Conservation (phyloP, 176 grass and related monocot genomes). For the Lolium perenne region DNA sequence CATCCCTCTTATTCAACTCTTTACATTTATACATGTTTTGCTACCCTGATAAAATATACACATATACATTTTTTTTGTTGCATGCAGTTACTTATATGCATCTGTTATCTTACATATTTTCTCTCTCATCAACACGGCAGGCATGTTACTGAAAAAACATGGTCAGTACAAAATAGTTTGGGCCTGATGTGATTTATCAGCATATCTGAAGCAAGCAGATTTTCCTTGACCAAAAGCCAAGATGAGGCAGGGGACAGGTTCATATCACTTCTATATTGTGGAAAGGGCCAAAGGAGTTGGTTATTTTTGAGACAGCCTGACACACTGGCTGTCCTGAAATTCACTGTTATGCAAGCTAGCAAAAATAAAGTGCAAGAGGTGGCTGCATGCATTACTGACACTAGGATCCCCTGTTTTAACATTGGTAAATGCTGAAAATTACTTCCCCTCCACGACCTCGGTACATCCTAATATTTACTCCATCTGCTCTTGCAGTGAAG, state of each 20-base stretch:
- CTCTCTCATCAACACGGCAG: neutral
- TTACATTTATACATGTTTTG: neutral
- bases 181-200: slow-evolving; percentile 4
- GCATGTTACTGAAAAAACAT: neutral
- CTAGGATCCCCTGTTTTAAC: slow-evolving; percentile 20
- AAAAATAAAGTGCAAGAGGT: slow-evolving; percentile 39
- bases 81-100: neutral
- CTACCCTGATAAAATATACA: neutral
- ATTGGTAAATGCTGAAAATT: slow-evolving; percentile 38
- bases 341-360: slow-evolving; percentile 43
- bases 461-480: slow-evolving; percentile 1
- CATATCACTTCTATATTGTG: slow-evolving; percentile 42
- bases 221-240: slow-evolving; percentile 47
- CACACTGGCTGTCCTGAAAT: slow-evolving; percentile 45
- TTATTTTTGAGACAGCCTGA: slow-evolving; percentile 48
- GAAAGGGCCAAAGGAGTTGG: slow-evolving; percentile 50
- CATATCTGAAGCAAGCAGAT: neutral
- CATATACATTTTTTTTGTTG: neutral
- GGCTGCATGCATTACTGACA: slow-evolving; percentile 34
- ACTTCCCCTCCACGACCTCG: neutral
- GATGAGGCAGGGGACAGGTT: slow-evolving; percentile 5
- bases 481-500: slow-evolving; percentile 10
- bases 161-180: neutral
- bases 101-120: neutral
- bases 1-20: neutral